Evolutionary conservation across 306 rosid genomes (phyloP).

Genomic region (Phaseolus lunatus): DNA sequence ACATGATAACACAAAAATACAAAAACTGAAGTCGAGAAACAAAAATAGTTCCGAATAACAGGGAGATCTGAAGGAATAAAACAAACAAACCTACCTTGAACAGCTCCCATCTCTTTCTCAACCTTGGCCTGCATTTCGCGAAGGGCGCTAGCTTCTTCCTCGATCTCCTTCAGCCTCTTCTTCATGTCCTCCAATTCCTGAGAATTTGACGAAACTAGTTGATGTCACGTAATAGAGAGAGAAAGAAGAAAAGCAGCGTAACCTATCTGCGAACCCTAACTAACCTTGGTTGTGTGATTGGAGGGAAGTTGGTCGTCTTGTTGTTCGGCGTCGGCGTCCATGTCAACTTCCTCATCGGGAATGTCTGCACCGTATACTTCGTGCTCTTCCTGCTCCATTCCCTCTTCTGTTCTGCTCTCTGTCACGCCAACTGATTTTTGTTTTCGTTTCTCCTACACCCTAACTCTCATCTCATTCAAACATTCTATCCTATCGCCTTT

Average conservation of each 20-base stretch:
- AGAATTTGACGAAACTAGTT: not conserved
- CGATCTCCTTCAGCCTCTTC: constrained; percentile 97
- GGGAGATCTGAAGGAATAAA: constrained; percentile 39
- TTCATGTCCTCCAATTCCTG: constrained; percentile 99
- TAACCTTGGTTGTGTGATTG: constrained; percentile 46
- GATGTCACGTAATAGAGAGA: not conserved
- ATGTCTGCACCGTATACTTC: constrained; percentile 57
- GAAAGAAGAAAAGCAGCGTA: not conserved
- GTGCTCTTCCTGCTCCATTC: constrained; percentile 57
- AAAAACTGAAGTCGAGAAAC: not conserved
- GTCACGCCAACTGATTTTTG: not conserved
- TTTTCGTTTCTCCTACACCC: not conserved
- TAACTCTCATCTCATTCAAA: constrained; percentile 11
- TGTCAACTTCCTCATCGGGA: constrained; percentile 53
- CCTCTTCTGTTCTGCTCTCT: constrained; percentile 20
- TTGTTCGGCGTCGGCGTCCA: constrained; percentile 48
- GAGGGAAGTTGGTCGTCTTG: constrained; percentile 46
- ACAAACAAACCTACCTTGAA: constrained; percentile 54
- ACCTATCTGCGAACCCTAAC: constrained; percentile 25
- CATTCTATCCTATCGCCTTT: not conserved
- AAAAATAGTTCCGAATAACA: not conserved
- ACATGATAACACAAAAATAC: constrained; percentile 30
- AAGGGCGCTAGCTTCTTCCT: constrained; percentile 94
- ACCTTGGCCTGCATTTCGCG: constrained; percentile 99
- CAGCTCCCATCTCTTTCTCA: constrained; percentile 98